phyloP scores from a whole-genome alignment of 257 asterid species.

The Thymus mandschuricus region DNA sequence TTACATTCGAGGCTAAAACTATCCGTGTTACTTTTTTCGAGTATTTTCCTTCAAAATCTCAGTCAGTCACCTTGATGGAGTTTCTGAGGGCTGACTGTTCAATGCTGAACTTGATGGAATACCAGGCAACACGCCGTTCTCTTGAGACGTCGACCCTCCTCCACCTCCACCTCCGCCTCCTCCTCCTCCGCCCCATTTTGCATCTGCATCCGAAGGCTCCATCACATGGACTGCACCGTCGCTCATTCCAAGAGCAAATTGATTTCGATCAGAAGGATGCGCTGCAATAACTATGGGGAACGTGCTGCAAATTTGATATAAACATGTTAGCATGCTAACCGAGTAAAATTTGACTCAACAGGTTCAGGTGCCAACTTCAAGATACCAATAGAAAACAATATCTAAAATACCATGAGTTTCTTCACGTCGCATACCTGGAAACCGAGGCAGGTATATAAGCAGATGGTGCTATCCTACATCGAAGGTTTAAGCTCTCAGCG shows the following conservation, averaged over 20 bases:
- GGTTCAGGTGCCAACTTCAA: not conserved
- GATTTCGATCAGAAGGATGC: constrained; percentile 79
- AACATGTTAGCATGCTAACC: not conserved
- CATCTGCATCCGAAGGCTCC: constrained; percentile 84
- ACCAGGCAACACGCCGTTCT: constrained; percentile 58
- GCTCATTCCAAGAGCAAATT: constrained; percentile 94
- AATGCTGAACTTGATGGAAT: constrained; percentile 78
- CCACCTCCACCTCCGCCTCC: constrained; percentile 52
- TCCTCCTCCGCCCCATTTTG: constrained; percentile 55
- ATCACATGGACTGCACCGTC: constrained; percentile 85
- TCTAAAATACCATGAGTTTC: constrained; percentile 11
- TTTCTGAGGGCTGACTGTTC: constrained; percentile 89
- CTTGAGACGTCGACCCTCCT: constrained; percentile 62
- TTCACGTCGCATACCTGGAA: constrained; percentile 56
- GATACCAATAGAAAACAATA: not conserved
- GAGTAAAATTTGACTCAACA: not conserved
- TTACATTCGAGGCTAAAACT: constrained; percentile 36
- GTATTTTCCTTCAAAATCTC: constrained; percentile 31
- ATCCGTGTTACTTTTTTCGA: constrained; percentile 20
- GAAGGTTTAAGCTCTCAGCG: constrained; percentile 67
- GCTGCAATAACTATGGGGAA: constrained; percentile 87
- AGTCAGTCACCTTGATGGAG: constrained; percentile 61
- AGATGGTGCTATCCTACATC: constrained; percentile 76
- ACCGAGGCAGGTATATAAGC: constrained; percentile 72
- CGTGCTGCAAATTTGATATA: constrained; percentile 25